Percentiles rank a stretch among this genome's conserved stretches.
These are phyloP conservation scores for Phytophthora ramorum DNA, from an alignment of 352 stramenopile genomes.

Conservation along the genomic window DNA sequence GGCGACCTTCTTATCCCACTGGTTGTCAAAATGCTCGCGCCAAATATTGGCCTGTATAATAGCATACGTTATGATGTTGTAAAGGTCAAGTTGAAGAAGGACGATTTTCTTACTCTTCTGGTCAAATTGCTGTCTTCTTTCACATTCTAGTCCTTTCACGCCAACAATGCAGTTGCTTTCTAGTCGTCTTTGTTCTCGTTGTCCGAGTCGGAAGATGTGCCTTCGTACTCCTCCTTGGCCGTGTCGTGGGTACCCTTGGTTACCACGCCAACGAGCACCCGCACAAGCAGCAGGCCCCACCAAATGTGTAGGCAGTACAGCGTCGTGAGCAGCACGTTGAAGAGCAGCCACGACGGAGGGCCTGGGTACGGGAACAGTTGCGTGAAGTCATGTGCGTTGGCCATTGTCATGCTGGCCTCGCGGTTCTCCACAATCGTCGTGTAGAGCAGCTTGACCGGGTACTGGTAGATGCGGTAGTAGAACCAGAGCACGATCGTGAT, in stretches of 20 bases:
- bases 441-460: slow-evolving; percentile 83
- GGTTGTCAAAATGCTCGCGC: slow-evolving; percentile 27
- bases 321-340: slow-evolving; percentile 79
- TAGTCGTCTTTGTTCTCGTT: slow-evolving; percentile 75
- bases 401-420: slow-evolving; percentile 77
- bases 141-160: slow-evolving; percentile 21
- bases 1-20: slow-evolving; percentile 4
- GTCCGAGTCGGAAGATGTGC: slow-evolving; percentile 81
- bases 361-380: slow-evolving; percentile 71
- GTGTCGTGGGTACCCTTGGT: slow-evolving; percentile 79
- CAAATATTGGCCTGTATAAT: slow-evolving; percentile 21
- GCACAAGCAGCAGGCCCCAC: slow-evolving; percentile 82
- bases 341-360: slow-evolving; percentile 84
- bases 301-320: slow-evolving; percentile 88
- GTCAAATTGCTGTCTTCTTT: slow-evolving; percentile 7
- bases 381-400: slow-evolving; percentile 72
- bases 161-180: slow-evolving; percentile 17
- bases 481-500: slow-evolving; percentile 71
- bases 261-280: slow-evolving; percentile 71
- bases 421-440: slow-evolving; percentile 76
- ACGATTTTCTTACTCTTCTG: slow-evolving; percentile 3
- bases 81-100: background rate
- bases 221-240: slow-evolving; percentile 88
- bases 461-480: slow-evolving; percentile 90
- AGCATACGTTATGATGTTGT: background rate